phyloP scores from a whole-genome alignment of 1,284 basidiomycete genomes.

The Flammula alnicola region DNA sequence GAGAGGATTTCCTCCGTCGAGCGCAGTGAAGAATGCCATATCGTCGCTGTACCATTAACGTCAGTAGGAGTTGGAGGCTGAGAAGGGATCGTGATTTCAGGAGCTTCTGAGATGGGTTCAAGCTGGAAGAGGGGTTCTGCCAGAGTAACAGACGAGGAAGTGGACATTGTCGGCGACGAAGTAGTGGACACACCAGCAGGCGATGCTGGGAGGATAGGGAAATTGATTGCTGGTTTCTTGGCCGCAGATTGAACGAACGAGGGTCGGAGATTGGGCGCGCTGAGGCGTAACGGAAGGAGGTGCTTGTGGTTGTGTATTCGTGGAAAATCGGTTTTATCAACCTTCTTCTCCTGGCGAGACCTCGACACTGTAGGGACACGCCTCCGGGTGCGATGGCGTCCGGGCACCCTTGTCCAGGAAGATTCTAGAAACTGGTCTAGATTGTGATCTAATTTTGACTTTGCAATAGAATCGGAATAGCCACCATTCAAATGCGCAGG shows the following conservation, averaged over 20 bases:
- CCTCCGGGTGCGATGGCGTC: slow-evolving; percentile 22
- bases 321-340: slow-evolving; percentile 29
- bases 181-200: neutral
- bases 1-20: slow-evolving; percentile 21
- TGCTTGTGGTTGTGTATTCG: slow-evolving; percentile 27
- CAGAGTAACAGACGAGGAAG: neutral
- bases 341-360: slow-evolving; percentile 24
- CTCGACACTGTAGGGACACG: slow-evolving; percentile 1
- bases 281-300: slow-evolving; percentile 17
- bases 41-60: slow-evolving; percentile 35
- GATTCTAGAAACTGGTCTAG: slow-evolving; percentile 42
- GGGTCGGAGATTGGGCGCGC: slow-evolving; percentile 2
- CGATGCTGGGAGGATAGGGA: neutral
- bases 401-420: slow-evolving; percentile 37
- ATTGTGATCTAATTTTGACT: slow-evolving; percentile 34
- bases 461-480: neutral
- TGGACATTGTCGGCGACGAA: neutral
- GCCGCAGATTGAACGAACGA: neutral
- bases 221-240: neutral
- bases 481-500: neutral
- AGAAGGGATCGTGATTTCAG: neutral
- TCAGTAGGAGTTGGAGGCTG: slow-evolving; percentile 23
- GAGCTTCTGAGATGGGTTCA: neutral
- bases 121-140: neutral
- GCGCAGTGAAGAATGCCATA: slow-evolving; percentile 25